A percentile compares a stretch with the other conserved stretches of the same genome.
phyloP scores from a whole-genome alignment of 805 yeast species.

The Babjeviella inositovora region DNA sequence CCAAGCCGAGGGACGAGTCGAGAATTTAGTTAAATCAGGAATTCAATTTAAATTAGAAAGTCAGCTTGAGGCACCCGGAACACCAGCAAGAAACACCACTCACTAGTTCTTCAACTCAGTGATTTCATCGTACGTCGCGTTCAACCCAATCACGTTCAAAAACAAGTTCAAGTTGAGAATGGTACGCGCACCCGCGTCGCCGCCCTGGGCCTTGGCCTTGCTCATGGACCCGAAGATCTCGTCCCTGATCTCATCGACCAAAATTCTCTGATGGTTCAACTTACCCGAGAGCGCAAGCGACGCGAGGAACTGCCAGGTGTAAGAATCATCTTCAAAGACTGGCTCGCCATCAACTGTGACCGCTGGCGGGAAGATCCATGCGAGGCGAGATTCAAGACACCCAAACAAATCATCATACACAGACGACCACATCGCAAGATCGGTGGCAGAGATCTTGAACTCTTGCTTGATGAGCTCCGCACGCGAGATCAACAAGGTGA shows the following conservation, averaged over 20 bases:
- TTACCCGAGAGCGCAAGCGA: constrained; percentile 85
- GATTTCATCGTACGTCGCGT: constrained; percentile 81
- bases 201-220: constrained; percentile 39
- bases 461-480: constrained; percentile 89
- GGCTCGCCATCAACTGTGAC: constrained; percentile 8
- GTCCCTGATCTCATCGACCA: constrained; percentile 88
- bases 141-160: constrained; percentile 91
- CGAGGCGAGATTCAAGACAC: constrained; percentile 60
- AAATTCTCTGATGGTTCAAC: constrained; percentile 78
- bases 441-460: constrained; percentile 35
- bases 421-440: constrained; percentile 54
- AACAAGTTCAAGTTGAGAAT: constrained; percentile 72
- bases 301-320: constrained; percentile 95
- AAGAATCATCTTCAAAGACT: constrained; percentile 44
- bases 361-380: constrained; percentile 69
- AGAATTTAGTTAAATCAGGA: no score
- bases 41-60: no score
- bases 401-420: constrained; percentile 75
- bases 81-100: not conserved
- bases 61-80: no score
- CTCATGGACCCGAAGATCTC: constrained; percentile 82
- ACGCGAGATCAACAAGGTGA: constrained; percentile 82
- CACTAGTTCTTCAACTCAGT: constrained; percentile 37
- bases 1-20: no score
- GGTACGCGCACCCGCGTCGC: constrained; percentile 14